phyloP scores from a whole-genome alignment of 2,329 filamentous ascomycete species.

The Drechslera avenae region DNA sequence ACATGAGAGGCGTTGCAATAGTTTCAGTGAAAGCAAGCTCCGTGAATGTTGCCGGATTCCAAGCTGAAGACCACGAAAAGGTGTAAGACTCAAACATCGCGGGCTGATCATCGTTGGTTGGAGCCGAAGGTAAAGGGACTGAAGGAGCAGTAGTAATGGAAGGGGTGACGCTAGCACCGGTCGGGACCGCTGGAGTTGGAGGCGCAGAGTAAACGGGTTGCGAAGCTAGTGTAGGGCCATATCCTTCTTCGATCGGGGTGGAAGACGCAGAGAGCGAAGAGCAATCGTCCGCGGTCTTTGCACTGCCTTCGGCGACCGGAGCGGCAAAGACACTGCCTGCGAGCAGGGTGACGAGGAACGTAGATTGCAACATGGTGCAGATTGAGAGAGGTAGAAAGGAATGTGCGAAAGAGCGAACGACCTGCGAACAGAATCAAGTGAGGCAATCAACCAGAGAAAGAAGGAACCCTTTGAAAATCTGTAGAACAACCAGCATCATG shows the following conservation, averaged over 20 bases:
- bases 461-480: conserved; percentile 30
- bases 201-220: conserved; percentile 64
- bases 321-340: conserved; percentile 43
- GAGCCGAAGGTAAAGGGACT: no score
- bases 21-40: no score
- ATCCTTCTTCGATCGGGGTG: conserved; percentile 63
- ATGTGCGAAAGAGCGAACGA: conserved; percentile 42
- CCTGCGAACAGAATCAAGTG: conserved; percentile 34
- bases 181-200: conserved; percentile 65
- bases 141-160: no score
- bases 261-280: conserved; percentile 59
- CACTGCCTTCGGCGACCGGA: conserved; percentile 49
- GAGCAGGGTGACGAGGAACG: conserved; percentile 42
- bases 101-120: no score
- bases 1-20: no score
- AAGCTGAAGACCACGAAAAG: no score
- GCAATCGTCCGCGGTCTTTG: conserved; percentile 50
- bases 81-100: no score
- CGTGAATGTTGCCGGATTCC: no score
- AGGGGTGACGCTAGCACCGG: neutral
- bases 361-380: conserved; percentile 40
- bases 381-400: conserved; percentile 29
- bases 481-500: conserved; percentile 20
- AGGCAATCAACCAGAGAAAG: conserved; percentile 30
- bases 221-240: conserved; percentile 67